Evolutionary conservation across 2,329 filamentous ascomycete species (phyloP).

Genomic region (Waltergamsia citrina): DNA sequence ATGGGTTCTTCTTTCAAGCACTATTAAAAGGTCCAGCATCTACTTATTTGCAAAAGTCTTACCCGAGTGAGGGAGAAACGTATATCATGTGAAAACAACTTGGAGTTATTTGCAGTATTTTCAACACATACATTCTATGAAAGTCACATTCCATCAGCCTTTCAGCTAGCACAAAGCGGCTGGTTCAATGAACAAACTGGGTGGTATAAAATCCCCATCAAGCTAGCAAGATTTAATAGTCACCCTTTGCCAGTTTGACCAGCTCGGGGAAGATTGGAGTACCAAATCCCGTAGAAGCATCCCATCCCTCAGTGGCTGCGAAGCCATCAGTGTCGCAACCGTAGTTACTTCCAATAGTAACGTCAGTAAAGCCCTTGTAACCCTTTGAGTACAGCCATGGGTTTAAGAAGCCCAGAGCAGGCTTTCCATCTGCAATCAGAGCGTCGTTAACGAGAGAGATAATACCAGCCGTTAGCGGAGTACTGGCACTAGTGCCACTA

Average conservation of each 20-base stretch:
- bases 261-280: slow-evolving; percentile 8
- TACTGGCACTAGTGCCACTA: slow-evolving; percentile 20
- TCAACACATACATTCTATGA: no score
- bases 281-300: slow-evolving; percentile 22
- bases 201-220: no score
- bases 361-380: slow-evolving; percentile 10
- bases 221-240: background rate
- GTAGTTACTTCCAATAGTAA: slow-evolving; percentile 8
- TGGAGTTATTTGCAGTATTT: no score
- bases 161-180: no score
- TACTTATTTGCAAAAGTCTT: no score
- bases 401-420: slow-evolving; percentile 33
- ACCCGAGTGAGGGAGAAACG: no score
- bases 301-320: slow-evolving; percentile 10
- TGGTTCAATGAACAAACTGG: no score
- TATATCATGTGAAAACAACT: no score
- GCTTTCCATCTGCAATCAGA: slow-evolving; percentile 20
- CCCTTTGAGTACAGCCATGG: slow-evolving; percentile 24
- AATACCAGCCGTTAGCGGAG: slow-evolving; percentile 29
- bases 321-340: slow-evolving; percentile 8
- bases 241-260: slow-evolving; percentile 1
- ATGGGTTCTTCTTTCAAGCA: no score
- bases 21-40: no score
- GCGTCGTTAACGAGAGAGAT: slow-evolving; percentile 33
- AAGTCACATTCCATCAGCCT: no score